Percentiles rank a stretch among this genome's conserved stretches.
Conservation (phyloP, 345 rosid genomes). For the Lepidium sativum region DNA sequence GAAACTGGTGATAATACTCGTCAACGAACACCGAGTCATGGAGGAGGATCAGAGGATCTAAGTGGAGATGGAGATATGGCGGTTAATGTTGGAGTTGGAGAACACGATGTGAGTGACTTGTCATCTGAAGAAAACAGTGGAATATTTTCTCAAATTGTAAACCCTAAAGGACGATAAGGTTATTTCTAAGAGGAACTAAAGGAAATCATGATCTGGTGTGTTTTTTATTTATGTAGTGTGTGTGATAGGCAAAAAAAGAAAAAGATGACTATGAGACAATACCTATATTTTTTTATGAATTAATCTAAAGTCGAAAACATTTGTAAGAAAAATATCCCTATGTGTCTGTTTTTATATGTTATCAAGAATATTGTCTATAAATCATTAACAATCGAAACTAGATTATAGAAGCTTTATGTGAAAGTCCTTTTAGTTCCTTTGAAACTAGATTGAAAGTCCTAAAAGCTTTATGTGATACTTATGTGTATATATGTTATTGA, state of each 20-base stretch:
- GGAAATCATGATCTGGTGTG: not conserved
- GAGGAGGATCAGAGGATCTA: slow-evolving; percentile 6
- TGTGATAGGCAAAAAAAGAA: not conserved
- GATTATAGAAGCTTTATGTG: no score
- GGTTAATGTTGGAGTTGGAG: slow-evolving; percentile 23
- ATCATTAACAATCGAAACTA: no score
- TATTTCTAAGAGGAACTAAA: not conserved
- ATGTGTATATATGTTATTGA: no score
- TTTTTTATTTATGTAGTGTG: not conserved
- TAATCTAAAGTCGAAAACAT: not conserved
- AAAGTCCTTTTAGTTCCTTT: no score
- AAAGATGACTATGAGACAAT: not conserved
- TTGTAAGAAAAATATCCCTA: slow-evolving; percentile 4
- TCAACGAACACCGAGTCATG: slow-evolving; percentile 1
- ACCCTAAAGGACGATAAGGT: slow-evolving; percentile 55
- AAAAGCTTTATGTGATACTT: no score
- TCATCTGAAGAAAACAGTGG: slow-evolving; percentile 28
- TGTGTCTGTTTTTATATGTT: slow-evolving; percentile 6
- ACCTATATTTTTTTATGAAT: not conserved
- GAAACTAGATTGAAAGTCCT: no score
- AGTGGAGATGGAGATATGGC: slow-evolving; percentile 3
- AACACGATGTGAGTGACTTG: slow-evolving; percentile 18
- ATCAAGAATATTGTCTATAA: slow-evolving; percentile 2
- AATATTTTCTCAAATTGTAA: slow-evolving; percentile 52
- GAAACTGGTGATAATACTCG: slow-evolving; percentile 30